Evolutionary conservation across 1,284 basidiomycete genomes (phyloP).

Genomic region (Golubevia sp.): DNA sequence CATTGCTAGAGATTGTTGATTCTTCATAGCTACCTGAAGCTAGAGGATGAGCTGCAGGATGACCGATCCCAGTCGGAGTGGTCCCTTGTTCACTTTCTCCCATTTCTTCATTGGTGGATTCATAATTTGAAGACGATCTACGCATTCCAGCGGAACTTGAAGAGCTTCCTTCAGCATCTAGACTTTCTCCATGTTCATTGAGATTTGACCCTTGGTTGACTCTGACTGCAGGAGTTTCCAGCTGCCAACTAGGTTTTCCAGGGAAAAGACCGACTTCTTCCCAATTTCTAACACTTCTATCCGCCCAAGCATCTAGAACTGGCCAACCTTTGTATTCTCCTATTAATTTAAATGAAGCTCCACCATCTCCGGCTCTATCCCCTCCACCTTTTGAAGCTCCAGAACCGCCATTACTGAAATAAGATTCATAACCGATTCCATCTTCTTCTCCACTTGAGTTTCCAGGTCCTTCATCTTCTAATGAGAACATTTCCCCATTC

Average conservation of each 20-base stretch:
- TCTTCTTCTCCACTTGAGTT: constrained; percentile 32
- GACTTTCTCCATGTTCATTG: constrained; percentile 27
- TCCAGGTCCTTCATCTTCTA: constrained; percentile 23
- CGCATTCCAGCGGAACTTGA: background rate
- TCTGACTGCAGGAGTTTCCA: constrained; percentile 17
- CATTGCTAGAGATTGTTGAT: no score
- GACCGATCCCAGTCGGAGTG: no score
- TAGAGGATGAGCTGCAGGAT: no score
- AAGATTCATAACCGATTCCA: constrained; percentile 52
- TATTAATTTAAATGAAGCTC: constrained; percentile 37
- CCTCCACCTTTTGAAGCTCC: constrained; percentile 42
- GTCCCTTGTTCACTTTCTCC: no score
- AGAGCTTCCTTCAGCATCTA: constrained; percentile 23
- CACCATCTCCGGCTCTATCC: constrained; percentile 45
- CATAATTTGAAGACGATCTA: no score
- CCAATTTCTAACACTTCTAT: constrained; percentile 47
- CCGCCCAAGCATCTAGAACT: constrained; percentile 56
- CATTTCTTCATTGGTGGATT: no score
- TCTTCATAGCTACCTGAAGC: no score
- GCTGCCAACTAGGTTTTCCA: constrained; percentile 27
- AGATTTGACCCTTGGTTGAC: constrained; percentile 9
- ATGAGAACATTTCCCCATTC: constrained; percentile 69
- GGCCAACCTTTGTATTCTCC: constrained; percentile 58
- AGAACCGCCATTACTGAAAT: constrained; percentile 38
- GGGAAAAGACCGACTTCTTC: constrained; percentile 37